A percentile compares a stretch with the other conserved stretches of the same genome.
Evolutionary conservation across 139 green algal species (phyloP).

Genomic region (Tetratostichococcus sp.): DNA sequence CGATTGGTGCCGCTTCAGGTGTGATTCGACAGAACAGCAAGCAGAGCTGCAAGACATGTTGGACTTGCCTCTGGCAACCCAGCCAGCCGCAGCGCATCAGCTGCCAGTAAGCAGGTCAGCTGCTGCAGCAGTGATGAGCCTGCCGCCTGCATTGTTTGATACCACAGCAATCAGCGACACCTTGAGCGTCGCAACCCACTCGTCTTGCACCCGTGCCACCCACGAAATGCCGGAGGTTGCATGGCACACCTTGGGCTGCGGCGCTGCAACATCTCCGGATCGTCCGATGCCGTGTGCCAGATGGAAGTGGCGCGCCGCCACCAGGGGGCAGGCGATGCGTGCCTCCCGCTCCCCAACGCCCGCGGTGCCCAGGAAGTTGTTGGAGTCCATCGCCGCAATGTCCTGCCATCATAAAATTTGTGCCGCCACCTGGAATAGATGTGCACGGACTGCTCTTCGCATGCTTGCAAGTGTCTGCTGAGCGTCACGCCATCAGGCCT

Average conservation of each 20-base stretch:
- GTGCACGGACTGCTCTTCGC: too few relatives aligned
- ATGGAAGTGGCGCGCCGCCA: conserved; percentile 66
- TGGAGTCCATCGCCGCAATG: conserved; percentile 87
- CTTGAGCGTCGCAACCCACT: too few relatives aligned
- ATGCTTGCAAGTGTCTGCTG: too few relatives aligned
- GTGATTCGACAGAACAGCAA: too few relatives aligned
- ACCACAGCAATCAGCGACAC: background rate
- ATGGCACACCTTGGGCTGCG: conserved; percentile 94
- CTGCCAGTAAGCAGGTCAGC: conserved; percentile 63
- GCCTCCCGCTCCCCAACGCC: conserved; percentile 93
- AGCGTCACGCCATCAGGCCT: too few relatives aligned
- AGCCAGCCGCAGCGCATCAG: conserved; percentile 71
- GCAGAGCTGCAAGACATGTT: conserved; percentile 5
- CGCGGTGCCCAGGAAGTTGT: conserved; percentile 91
- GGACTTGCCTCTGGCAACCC: conserved; percentile 39
- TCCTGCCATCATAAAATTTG: conserved; percentile 61
- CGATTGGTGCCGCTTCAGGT: too few relatives aligned
- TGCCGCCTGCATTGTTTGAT: conserved; percentile 44
- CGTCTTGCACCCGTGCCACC: too few relatives aligned
- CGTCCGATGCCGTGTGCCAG: conserved; percentile 92
- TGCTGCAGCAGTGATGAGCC: conserved; percentile 83
- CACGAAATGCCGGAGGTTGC: too few relatives aligned
- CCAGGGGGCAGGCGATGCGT: conserved; percentile 70
- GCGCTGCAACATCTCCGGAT: conserved; percentile 84
- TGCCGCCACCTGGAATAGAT: too few relatives aligned